These are phyloP conservation scores for Tylopilus balloui DNA, from an alignment of 768 basidiomycete species.

Conservation along the genomic window DNA sequence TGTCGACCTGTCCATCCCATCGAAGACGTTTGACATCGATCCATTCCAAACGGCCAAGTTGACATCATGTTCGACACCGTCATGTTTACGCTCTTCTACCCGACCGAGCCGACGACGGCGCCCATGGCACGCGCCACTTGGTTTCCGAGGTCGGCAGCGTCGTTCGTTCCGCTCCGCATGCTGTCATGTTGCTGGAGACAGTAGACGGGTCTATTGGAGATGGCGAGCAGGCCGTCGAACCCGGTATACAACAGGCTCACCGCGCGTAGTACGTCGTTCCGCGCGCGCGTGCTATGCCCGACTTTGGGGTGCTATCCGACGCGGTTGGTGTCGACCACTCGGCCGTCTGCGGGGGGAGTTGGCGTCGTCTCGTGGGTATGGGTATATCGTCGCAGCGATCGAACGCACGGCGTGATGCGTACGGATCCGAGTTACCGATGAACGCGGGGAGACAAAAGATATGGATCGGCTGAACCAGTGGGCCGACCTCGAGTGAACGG, in stretches of 20 bases:
- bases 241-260: constrained; percentile 21
- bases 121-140: constrained; percentile 10
- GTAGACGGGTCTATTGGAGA: constrained; percentile 30
- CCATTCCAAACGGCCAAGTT: constrained; percentile 16
- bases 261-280: constrained; percentile 15
- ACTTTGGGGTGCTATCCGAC: too few relatives aligned
- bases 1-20: constrained; percentile 28
- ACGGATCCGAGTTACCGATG: constrained; percentile 35
- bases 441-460: constrained; percentile 20
- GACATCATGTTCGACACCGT: constrained; percentile 30
- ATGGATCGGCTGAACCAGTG: constrained; percentile 30
- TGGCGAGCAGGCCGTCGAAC: constrained; percentile 31
- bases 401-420: constrained; percentile 49
- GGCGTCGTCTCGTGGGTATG: constrained; percentile 45
- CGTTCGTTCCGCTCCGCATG: not conserved
- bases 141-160: constrained; percentile 35
- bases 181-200: constrained; percentile 22
- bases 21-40: constrained; percentile 24
- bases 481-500: constrained; percentile 24
- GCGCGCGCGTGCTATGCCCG: too few relatives aligned
- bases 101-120: constrained; percentile 12
- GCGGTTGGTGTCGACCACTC: constrained; percentile 1
- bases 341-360: constrained; percentile 42
- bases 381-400: constrained; percentile 41
- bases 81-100: constrained; percentile 33